Evolutionary conservation across 169 alveolate species (phyloP).

Genomic region (Plasmodium reichenowi): DNA sequence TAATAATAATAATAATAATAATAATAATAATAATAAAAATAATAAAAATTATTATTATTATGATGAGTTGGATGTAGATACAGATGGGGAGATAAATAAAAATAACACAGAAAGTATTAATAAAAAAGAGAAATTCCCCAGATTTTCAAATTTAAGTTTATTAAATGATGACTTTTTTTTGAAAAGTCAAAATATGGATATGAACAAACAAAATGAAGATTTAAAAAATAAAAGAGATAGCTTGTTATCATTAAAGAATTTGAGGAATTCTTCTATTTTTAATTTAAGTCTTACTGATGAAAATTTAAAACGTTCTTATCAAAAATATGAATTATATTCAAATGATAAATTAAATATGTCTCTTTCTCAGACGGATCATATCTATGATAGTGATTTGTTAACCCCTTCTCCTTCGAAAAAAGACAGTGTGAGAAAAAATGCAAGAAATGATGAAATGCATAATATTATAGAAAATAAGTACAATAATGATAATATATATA

Average conservation of each 20-base stretch:
- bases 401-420: conserved; percentile 71
- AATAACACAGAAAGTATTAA: neutral
- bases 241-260: conserved; percentile 1
- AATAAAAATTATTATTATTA: no score
- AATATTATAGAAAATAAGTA: no score
- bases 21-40: no score
- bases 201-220: conserved; percentile 3
- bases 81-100: no score
- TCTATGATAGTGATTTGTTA: conserved; percentile 48
- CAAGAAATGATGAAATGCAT: neutral
- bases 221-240: conserved; percentile 22
- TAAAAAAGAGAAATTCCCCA: conserved; percentile 3
- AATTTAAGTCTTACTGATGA: conserved; percentile 59
- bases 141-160: conserved; percentile 39
- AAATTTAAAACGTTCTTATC: conserved; percentile 15
- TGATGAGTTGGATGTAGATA: no score
- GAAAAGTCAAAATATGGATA: conserved; percentile 18
- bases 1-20: no score
- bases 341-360: conserved; percentile 26
- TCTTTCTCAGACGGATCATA: conserved; percentile 30
- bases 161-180: conserved; percentile 41
- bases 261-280: conserved; percentile 38
- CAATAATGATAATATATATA: no score
- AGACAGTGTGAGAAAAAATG: neutral
- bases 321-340: conserved; percentile 1